Percentiles rank a stretch among this genome's conserved stretches.
Evolutionary conservation across 768 basidiomycete genomes (phyloP).

Genomic region (Mycena maculata): DNA sequence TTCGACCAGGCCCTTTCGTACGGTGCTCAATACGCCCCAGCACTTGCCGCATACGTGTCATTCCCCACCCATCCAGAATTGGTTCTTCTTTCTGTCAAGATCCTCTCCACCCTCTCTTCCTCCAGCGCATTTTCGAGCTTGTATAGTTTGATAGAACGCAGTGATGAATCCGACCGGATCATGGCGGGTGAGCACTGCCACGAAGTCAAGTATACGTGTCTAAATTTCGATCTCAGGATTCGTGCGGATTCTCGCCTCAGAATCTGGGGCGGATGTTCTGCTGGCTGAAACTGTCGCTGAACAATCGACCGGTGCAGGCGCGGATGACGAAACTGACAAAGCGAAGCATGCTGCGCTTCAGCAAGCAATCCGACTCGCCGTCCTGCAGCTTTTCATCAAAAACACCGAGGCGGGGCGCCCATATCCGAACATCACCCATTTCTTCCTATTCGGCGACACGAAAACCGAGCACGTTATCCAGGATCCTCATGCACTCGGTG

Average conservation of each 20-base stretch:
- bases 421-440: constrained; percentile 89
- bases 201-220: not conserved
- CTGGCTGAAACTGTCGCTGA: constrained; percentile 70
- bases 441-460: constrained; percentile 80
- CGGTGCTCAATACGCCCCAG: constrained; percentile 76
- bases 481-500: constrained; percentile 81
- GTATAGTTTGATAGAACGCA: constrained; percentile 82
- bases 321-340: constrained; percentile 59
- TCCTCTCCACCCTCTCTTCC: constrained; percentile 73
- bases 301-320: constrained; percentile 78
- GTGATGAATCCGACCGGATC: constrained; percentile 87
- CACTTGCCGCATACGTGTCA: constrained; percentile 83
- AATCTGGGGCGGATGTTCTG: constrained; percentile 71
- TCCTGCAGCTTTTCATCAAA: constrained; percentile 84
- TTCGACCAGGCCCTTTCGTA: constrained; percentile 83
- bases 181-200: constrained; percentile 51
- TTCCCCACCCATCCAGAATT: constrained; percentile 80
- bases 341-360: constrained; percentile 60
- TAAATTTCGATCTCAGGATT: constrained; percentile 61
- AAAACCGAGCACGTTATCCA: constrained; percentile 75
- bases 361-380: constrained; percentile 79
- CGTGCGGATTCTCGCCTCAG: constrained; percentile 69
- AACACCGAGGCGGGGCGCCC: constrained; percentile 71
- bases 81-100: constrained; percentile 81
- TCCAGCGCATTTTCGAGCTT: constrained; percentile 79